Evolutionary conservation across 1,139 yeast genomes (phyloP).

Genomic region (Blastobotrys apis): DNA sequence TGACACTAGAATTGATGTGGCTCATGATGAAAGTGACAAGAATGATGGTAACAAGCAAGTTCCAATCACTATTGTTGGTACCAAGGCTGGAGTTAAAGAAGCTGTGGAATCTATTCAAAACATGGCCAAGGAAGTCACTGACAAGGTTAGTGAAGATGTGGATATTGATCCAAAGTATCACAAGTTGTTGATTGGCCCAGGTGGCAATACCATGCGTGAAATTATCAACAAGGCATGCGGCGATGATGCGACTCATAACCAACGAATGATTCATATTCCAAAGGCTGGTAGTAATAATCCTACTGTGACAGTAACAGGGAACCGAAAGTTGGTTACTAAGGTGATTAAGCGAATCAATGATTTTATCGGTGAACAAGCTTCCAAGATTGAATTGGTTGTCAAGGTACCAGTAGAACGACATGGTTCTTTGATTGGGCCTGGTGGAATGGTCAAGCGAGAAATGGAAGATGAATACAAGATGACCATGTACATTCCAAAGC

Average conservation of each 20-base stretch:
- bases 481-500: conserved; percentile 59
- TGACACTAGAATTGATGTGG: conserved; percentile 70
- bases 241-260: conserved; percentile 41
- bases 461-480: conserved; percentile 70
- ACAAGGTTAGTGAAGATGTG: conserved; percentile 56
- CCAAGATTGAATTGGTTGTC: conserved; percentile 51
- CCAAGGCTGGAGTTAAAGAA: conserved; percentile 71
- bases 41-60: conserved; percentile 33
- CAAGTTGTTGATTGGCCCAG: conserved; percentile 74
- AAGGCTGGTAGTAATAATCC: conserved; percentile 58
- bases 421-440: conserved; percentile 74
- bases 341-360: conserved; percentile 61
- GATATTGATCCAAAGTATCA: conserved; percentile 77
- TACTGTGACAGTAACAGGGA: conserved; percentile 67
- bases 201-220: conserved; percentile 71
- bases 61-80: conserved; percentile 71
- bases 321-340: conserved; percentile 65
- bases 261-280: conserved; percentile 70
- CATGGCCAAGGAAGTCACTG: conserved; percentile 64
- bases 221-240: conserved; percentile 82
- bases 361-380: conserved; percentile 63
- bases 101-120: conserved; percentile 62
- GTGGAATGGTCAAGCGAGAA: conserved; percentile 69
- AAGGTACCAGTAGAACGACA: conserved; percentile 73
- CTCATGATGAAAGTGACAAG: conserved; percentile 44